phyloP scores from a whole-genome alignment of 345 rosid genomes.

The Citrus australasica region DNA sequence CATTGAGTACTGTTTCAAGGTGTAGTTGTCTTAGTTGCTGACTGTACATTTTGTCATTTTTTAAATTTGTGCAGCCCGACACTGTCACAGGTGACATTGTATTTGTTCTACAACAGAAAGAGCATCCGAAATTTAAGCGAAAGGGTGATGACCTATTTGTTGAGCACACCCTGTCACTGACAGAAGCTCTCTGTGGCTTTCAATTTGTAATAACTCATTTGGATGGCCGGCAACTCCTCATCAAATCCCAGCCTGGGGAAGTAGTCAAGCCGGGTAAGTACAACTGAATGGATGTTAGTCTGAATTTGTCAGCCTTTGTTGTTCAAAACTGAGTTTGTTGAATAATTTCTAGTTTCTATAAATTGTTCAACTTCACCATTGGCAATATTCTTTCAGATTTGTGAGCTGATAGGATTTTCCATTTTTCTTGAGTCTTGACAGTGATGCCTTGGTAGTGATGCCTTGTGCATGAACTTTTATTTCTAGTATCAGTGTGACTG shows the following conservation, averaged over 20 bases:
- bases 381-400: not conserved
- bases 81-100: slow-evolving; percentile 71
- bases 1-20: not conserved
- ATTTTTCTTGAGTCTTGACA: not conserved
- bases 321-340: not conserved
- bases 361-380: not conserved
- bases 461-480: not conserved
- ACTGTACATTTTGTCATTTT: not conserved
- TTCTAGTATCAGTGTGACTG: not conserved
- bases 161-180: slow-evolving; percentile 64
- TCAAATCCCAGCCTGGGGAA: slow-evolving; percentile 70
- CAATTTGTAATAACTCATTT: slow-evolving; percentile 63
- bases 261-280: slow-evolving; percentile 61
- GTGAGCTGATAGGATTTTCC: too few relatives aligned
- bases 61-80: slow-evolving; percentile 51
- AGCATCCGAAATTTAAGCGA: slow-evolving; percentile 66
- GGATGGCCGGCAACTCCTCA: slow-evolving; percentile 75
- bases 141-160: slow-evolving; percentile 76
- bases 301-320: not conserved
- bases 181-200: slow-evolving; percentile 77
- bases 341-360: not conserved
- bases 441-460: not conserved
- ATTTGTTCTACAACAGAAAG: slow-evolving; percentile 63
- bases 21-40: not conserved
- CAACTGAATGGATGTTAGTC: not conserved